Conservation (phyloP, 257 asterid species). For the Scutellaria baicalensis region DNA sequence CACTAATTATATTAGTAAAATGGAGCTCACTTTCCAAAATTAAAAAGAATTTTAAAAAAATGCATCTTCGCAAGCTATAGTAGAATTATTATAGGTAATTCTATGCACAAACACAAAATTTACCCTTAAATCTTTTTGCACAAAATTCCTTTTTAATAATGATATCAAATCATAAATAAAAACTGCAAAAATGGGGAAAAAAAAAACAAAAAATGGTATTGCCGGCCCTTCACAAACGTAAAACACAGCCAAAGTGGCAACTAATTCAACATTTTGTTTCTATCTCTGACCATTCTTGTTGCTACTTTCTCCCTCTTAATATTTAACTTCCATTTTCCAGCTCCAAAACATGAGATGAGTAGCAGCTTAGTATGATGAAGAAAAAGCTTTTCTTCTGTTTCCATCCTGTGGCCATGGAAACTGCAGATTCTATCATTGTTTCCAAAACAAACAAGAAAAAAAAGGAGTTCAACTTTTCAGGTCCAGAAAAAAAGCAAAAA, state of each 20-base stretch:
- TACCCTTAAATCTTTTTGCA: too few relatives aligned
- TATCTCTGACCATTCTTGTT: not conserved
- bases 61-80: too few relatives aligned
- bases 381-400: conserved; percentile 13
- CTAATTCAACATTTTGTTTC: conserved; percentile 17
- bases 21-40: too few relatives aligned
- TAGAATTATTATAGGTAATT: too few relatives aligned
- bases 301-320: not conserved
- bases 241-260: not conserved
- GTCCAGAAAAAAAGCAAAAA: not conserved
- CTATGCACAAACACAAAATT: too few relatives aligned
- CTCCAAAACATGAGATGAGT: not conserved
- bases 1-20: too few relatives aligned
- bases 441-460: not conserved
- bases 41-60: too few relatives aligned
- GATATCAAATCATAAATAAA: too few relatives aligned
- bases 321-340: conserved; percentile 1
- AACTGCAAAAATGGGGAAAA: too few relatives aligned
- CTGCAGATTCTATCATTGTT: not conserved
- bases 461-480: not conserved
- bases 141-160: too few relatives aligned
- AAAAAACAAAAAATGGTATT: conserved; percentile 7
- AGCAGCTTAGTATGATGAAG: conserved; percentile 2
- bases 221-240: conserved; percentile 5
- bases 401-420: not conserved